Percentiles rank a stretch among this genome's conserved stretches.
phyloP scores from a whole-genome alignment of 2,329 filamentous ascomycete species.

The Talaromyces atroroseus region DNA sequence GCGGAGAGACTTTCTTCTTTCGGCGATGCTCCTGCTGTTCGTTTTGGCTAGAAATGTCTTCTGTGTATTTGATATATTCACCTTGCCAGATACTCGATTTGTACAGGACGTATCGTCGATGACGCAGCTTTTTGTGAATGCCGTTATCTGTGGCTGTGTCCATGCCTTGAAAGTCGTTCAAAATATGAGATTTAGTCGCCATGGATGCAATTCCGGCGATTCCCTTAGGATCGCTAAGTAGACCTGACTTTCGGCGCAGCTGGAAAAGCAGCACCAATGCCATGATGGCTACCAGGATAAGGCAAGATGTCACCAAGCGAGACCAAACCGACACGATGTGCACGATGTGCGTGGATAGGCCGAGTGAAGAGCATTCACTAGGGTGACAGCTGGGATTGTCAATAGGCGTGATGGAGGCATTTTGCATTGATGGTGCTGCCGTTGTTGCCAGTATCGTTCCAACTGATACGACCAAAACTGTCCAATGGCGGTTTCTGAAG shows the following conservation, averaged over 20 bases:
- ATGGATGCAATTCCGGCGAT: conserved; percentile 49
- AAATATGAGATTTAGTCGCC: conserved; percentile 46
- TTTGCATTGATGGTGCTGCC: conserved; percentile 43
- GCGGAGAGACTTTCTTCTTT: conserved; percentile 30
- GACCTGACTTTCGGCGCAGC: conserved; percentile 44
- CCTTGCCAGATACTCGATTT: conserved; percentile 49
- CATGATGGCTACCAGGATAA: conserved; percentile 39
- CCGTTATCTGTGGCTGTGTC: conserved; percentile 38
- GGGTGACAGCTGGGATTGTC: conserved; percentile 26
- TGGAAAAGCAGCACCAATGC: conserved; percentile 39
- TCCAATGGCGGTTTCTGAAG: conserved; percentile 41
- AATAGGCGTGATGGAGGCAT: conserved; percentile 39
- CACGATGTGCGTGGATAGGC: conserved; percentile 34
- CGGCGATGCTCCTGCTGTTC: conserved; percentile 20
- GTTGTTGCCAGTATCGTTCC: conserved; percentile 42
- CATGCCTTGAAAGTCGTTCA: conserved; percentile 44
- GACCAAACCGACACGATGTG: conserved; percentile 43
- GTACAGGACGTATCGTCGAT: conserved; percentile 45
- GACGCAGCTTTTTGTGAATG: conserved; percentile 43
- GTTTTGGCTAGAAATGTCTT: conserved; percentile 15
- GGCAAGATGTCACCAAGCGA: conserved; percentile 35
- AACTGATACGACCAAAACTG: conserved; percentile 43
- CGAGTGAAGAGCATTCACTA: conserved; percentile 19
- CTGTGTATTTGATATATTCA: conserved; percentile 35
- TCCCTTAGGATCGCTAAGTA: conserved; percentile 45